Base-by-base conservation (phyloP, 768 basidiomycete genomes). In the Trametes punicea region DNA sequence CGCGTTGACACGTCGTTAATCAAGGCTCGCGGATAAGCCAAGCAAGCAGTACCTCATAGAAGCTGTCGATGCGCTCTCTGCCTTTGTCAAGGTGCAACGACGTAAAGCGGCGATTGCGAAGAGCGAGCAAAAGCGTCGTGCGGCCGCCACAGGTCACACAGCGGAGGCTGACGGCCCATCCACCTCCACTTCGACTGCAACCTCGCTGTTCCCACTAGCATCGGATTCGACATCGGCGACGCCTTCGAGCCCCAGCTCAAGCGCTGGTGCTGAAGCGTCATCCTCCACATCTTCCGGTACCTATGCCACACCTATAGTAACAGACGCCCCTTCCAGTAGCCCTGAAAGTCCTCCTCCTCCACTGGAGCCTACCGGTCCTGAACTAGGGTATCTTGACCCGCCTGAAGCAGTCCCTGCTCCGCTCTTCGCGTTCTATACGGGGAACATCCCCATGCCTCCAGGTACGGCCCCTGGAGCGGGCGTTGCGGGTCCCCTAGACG, bases 11-110 rank as follows among this genome's bases (percentile, higher is more conserved):
- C 29, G 13, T 11, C 39, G 13, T 26, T 10, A 1, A 3, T 21
- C 45, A 48, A 87, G 85, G 40, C 55, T 87, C 2, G 65, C 70
- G 4, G 82, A 86, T 36, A 76, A 80, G 26, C 79, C 80, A 1
- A 80, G 76, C 51, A 87, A 82, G 60, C 64, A 63, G 9, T 71
- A 82, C 56, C 69, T 87, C 25, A 63, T 69, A 7, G 83, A 84
- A 5, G 84, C 77, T 1, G 67, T 87, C 26, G 75, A 77, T 15
- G 66, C 71, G 0, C 64, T 86, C 3, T 71, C 72, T 13, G 62
- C 71, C 0, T 85, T 86, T 62, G 77, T 76, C 49, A 79, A 79
- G 58, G 55, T 67, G 4, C 84, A 87, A 61, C 65, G 73, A 33
- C 80, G 77, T 63, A 77, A 74, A 52, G 58, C 44, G 26, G 31